Percentiles rank a stretch among this genome's conserved stretches.
These are phyloP conservation scores for Talaromyces sp. DNA, from an alignment of 2,329 filamentous ascomycete species.

Conservation along the genomic window DNA sequence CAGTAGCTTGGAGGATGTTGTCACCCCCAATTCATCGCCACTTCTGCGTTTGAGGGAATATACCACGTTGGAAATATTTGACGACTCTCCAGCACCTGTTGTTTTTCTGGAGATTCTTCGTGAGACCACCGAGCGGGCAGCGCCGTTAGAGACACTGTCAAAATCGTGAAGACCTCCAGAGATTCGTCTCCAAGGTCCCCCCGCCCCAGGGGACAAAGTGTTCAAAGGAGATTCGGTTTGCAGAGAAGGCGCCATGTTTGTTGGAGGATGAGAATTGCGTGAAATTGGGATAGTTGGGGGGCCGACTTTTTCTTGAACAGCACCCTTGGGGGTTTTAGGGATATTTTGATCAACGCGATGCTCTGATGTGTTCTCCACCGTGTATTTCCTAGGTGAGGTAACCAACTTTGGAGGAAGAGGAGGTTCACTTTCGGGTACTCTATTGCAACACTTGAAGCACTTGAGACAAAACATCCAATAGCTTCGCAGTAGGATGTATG, in stretches of 20 bases:
- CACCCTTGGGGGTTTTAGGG: not conserved
- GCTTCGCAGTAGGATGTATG: not conserved
- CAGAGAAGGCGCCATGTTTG: conserved; percentile 11
- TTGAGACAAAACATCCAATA: conserved; percentile 14
- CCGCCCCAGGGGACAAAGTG: conserved; percentile 6
- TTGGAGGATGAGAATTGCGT: not conserved
- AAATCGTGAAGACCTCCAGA: conserved; percentile 21
- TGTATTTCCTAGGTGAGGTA: not conserved
- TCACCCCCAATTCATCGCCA: conserved; percentile 30
- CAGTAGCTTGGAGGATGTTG: conserved; percentile 28
- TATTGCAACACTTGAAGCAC: conserved; percentile 12
- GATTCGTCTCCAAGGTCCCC: conserved; percentile 16
- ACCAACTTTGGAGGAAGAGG: conserved; percentile 12
- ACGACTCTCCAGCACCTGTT: conserved; percentile 23
- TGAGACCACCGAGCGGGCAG: conserved; percentile 20
- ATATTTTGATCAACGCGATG: not conserved
- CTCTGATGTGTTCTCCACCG: not conserved
- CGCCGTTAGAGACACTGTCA: conserved; percentile 24
- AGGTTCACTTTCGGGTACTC: conserved; percentile 4
- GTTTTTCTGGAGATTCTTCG: conserved; percentile 22
- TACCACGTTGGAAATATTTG: conserved; percentile 31
- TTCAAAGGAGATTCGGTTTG: conserved; percentile 8
- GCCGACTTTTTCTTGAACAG: too few species aligned
- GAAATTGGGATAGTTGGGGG: not conserved
- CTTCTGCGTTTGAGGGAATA: conserved; percentile 30